phyloP scores from a whole-genome alignment of 352 stramenopile species.

The Peronospora belbahrii region DNA sequence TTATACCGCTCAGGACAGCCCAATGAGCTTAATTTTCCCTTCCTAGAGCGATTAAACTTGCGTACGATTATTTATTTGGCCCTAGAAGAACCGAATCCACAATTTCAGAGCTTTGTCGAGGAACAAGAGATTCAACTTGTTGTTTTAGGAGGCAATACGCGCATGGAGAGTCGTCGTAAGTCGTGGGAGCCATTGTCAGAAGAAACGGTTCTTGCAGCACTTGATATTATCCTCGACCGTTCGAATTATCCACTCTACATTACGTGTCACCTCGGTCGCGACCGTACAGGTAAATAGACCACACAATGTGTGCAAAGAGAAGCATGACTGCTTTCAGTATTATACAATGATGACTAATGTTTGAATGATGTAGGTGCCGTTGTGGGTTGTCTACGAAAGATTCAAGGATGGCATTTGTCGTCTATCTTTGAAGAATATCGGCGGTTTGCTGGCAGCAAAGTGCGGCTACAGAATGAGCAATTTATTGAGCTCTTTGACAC shows the following conservation, averaged over 20 bases:
- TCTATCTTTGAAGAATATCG: slow-evolving; percentile 92
- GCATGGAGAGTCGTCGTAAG: slow-evolving; percentile 83
- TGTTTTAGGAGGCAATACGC: slow-evolving; percentile 81
- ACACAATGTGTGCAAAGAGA: too few relatives aligned
- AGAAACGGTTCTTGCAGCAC: slow-evolving; percentile 86
- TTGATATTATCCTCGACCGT: slow-evolving; percentile 86
- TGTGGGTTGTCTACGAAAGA: slow-evolving; percentile 88
- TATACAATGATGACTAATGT: background rate
- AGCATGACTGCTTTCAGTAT: too few relatives aligned
- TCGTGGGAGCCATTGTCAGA: slow-evolving; percentile 80
- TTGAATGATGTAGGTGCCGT: slow-evolving; percentile 48
- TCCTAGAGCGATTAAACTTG: slow-evolving; percentile 86
- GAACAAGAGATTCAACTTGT: slow-evolving; percentile 88
- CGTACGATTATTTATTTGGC: slow-evolving; percentile 89
- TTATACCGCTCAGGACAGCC: slow-evolving; percentile 86
- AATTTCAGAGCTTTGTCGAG: slow-evolving; percentile 87
- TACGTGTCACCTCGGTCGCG: slow-evolving; percentile 85
- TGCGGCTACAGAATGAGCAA: slow-evolving; percentile 89
- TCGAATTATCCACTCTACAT: slow-evolving; percentile 88
- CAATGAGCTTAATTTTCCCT: slow-evolving; percentile 90
- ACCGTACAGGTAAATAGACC: slow-evolving; percentile 68
- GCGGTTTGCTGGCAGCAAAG: slow-evolving; percentile 85
- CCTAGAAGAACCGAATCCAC: slow-evolving; percentile 82
- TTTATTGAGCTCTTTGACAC: slow-evolving; percentile 94
- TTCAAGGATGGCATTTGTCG: slow-evolving; percentile 89